Percentiles rank a stretch among this genome's conserved stretches.
Conservation (phyloP, 2,329 filamentous ascomycete species). For the Colletotrichum sp. region DNA sequence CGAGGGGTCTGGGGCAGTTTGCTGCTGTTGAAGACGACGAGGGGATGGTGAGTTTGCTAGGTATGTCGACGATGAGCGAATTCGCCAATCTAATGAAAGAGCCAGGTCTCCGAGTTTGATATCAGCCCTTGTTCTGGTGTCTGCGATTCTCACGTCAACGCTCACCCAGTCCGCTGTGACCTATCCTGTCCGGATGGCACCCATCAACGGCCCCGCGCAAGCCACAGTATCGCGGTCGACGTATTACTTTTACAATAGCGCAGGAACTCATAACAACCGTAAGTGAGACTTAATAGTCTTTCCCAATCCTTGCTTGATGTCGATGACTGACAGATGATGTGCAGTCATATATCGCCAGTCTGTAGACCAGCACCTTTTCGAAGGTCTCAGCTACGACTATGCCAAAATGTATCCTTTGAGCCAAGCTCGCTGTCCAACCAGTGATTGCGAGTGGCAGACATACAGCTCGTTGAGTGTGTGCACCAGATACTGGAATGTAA, state of each 20-base stretch:
- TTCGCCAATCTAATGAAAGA: neutral
- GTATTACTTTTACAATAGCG: neutral
- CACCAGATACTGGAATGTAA: neutral
- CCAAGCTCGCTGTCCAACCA: neutral
- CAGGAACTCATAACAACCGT: neutral
- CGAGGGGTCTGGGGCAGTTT: slow-evolving; percentile 23
- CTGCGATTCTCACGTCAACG: slow-evolving; percentile 2
- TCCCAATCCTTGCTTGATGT: neutral
- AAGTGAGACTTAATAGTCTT: neutral
- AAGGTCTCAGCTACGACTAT: neutral
- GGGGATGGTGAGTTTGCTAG: neutral
- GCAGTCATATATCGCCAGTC: neutral
- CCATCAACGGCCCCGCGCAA: neutral
- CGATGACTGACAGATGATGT: neutral
- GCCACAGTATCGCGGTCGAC: neutral
- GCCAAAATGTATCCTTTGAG: neutral
- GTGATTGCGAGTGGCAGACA: neutral
- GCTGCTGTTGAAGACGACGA: neutral
- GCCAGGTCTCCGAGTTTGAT: neutral
- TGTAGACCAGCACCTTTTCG: neutral
- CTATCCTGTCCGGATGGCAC: neutral
- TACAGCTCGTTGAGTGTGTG: neutral
- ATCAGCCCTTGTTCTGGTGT: neutral
- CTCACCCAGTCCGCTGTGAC: slow-evolving; percentile 5
- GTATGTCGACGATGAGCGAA: neutral